These are phyloP conservation scores for Adansonia grandidieri DNA, from an alignment of 441 rosid genomes.

Conservation along the genomic window DNA sequence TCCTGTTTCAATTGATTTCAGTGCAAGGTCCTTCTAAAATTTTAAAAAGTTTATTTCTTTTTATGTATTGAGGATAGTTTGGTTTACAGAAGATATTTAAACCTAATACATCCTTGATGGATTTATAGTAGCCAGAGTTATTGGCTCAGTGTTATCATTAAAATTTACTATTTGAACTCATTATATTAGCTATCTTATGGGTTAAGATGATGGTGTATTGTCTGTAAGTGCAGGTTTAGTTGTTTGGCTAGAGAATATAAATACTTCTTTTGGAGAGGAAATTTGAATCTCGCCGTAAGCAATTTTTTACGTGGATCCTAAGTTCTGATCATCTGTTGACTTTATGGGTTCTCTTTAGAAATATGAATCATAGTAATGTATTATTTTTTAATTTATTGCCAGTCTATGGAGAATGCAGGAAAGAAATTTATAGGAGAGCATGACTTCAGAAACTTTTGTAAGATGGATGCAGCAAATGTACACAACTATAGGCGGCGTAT, in stretches of 20 bases:
- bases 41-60: slow-evolving; percentile 21
- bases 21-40: slow-evolving; percentile 70
- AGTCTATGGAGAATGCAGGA: slow-evolving; percentile 86
- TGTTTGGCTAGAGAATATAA: slow-evolving; percentile 82
- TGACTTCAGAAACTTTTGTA: slow-evolving; percentile 91
- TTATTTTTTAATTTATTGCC: slow-evolving; percentile 22
- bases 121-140: slow-evolving; percentile 3
- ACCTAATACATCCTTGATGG: slow-evolving; percentile 4
- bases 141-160: slow-evolving; percentile 10
- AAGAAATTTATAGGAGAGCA: slow-evolving; percentile 86
- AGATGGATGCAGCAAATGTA: slow-evolving; percentile 93
- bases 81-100: slow-evolving; percentile 13
- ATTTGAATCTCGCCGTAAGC: slow-evolving; percentile 65
- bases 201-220: slow-evolving; percentile 19
- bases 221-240: slow-evolving; percentile 65
- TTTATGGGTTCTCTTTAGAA: slow-evolving; percentile 20
- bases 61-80: slow-evolving; percentile 12
- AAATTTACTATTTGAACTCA: slow-evolving; percentile 1
- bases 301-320: slow-evolving; percentile 18
- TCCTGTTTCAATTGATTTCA: slow-evolving; percentile 80
- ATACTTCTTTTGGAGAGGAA: slow-evolving; percentile 77
- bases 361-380: slow-evolving; percentile 23
- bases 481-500: slow-evolving; percentile 69
- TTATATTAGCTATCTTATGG: slow-evolving; percentile 15
- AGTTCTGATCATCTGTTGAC: slow-evolving; percentile 10